Evolutionary conservation across 768 basidiomycete species (phyloP), one percentile per base, ranked within the genome.

Genomic region (Serendipita indica): DNA sequence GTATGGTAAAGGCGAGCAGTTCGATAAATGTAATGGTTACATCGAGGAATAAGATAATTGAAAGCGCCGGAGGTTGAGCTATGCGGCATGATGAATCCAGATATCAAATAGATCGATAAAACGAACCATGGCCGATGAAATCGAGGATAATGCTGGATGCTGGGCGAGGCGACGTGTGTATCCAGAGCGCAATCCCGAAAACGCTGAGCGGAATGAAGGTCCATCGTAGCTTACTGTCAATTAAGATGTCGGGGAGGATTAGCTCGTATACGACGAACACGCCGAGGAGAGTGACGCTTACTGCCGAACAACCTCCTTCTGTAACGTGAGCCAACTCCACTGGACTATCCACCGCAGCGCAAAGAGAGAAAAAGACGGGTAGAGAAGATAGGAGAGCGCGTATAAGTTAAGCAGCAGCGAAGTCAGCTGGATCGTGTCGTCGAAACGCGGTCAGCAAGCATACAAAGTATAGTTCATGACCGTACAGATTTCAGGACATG

Each of bases 401-500:
- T 54, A 54, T 27, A 54, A 33, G 22, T 54, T 28, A 28, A 33
- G 32, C 10, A 54, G 30, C 49, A 54, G 25, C 22, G 32, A 27
- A 28, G 16, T 54, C 22, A 54, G 49, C 49, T 54, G 32, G 32
- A 18, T n/a, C 5, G 27, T 1, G 41, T 7, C 7, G 27, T 6
- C 7, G n/a, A 12, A 54, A 1, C n/a, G n/a, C n/a, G 16, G 49
- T 54, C 25, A 54, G 49, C 25, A 54, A 32, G 4, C 18, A 2
- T 7, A 18, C 25, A 20, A 1, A 4, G 22, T 27, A 54, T 54
- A 30, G 49, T 20, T 20, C 25, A n/a, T n/a, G n/a, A 43, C 49
- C 32, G n/a, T n/a, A 54, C 49, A 25, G 49, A 54, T 54, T 27
- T 54, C n/a, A 54, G 49, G 32, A 30, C 49, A 54, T 54, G 49